Conservation (phyloP, 306 rosid species). For the Sesbania bispinosa region DNA sequence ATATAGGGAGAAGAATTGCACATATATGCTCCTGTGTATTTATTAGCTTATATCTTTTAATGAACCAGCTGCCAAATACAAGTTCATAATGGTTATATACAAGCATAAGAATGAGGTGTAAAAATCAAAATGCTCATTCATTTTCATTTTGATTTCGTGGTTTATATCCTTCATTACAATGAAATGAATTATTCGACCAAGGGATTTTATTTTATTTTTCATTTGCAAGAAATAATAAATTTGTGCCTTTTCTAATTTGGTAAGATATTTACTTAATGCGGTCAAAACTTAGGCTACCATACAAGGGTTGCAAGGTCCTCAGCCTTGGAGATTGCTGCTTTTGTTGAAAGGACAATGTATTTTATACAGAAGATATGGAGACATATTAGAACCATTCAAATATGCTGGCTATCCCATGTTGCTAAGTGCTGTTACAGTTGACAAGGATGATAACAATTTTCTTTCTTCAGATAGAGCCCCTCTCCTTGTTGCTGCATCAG, state of each 20-base stretch:
- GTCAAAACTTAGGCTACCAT: constrained; percentile 77
- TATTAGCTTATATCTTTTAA: background rate
- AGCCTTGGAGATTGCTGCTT: constrained; percentile 95
- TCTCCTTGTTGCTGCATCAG: constrained; percentile 92
- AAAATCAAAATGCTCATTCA: background rate
- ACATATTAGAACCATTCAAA: constrained; percentile 87
- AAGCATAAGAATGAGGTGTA: background rate
- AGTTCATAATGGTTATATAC: constrained; percentile 12
- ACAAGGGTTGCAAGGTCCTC: constrained; percentile 99
- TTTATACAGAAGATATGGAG: constrained; percentile 90
- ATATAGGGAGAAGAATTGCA: constrained; percentile 5
- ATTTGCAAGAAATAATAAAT: background rate
- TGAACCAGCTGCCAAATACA: background rate
- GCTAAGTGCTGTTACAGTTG: constrained; percentile 94
- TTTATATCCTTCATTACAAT: background rate
- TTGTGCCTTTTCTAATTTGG: constrained; percentile 27
- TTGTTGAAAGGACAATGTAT: constrained; percentile 95
- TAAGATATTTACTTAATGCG: constrained; percentile 9
- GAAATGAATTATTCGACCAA: background rate
- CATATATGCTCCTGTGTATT: background rate
- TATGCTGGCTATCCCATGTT: constrained; percentile 99
- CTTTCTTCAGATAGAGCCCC: constrained; percentile 94
- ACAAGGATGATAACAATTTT: constrained; percentile 86
- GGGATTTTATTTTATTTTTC: background rate
- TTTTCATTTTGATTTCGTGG: constrained; percentile 20